These are phyloP conservation scores for Penicillium nucicola DNA, from an alignment of 495 filamentous ascomycete species.

Conservation along the genomic window DNA sequence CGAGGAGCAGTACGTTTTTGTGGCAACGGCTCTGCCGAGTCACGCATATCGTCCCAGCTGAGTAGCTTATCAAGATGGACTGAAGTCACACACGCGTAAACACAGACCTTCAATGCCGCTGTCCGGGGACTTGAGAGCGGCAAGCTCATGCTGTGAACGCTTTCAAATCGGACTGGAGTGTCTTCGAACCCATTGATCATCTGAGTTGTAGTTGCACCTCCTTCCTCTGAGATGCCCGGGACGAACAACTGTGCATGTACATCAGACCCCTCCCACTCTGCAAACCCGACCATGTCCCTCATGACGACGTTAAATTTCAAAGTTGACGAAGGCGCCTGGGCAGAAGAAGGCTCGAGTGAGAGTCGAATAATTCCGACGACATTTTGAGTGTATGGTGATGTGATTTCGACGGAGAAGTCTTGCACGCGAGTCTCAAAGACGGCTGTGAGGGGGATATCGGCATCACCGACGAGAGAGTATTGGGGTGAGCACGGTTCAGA, in stretches of 20 bases:
- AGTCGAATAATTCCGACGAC: slow-evolving; percentile 86
- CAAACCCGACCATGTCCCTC: slow-evolving; percentile 94
- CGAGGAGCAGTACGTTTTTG: slow-evolving; percentile 66
- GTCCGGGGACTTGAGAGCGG: slow-evolving; percentile 78
- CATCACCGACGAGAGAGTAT: slow-evolving; percentile 90
- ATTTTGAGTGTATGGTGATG: slow-evolving; percentile 87
- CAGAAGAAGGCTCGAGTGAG: slow-evolving; percentile 89
- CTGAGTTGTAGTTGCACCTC: slow-evolving; percentile 88
- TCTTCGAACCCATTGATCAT: slow-evolving; percentile 96
- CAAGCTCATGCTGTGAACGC: slow-evolving; percentile 97
- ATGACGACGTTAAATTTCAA: slow-evolving; percentile 99
- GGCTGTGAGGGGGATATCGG: slow-evolving; percentile 86
- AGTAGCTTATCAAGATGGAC: slow-evolving; percentile 98
- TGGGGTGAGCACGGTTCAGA: slow-evolving; percentile 84
- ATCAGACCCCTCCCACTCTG: slow-evolving; percentile 91
- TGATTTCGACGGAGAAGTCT: slow-evolving; percentile 86
- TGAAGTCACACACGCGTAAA: slow-evolving; percentile 85
- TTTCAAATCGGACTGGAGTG: slow-evolving; percentile 90
- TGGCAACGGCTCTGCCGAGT: slow-evolving; percentile 48
- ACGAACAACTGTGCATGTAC: slow-evolving; percentile 96
- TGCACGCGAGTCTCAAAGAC: slow-evolving; percentile 95
- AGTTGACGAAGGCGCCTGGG: slow-evolving; percentile 85
- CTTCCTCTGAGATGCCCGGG: slow-evolving; percentile 87
- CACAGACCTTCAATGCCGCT: slow-evolving; percentile 78
- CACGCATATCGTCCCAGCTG: slow-evolving; percentile 98